These are phyloP conservation scores for Didymella keratinophila DNA, from an alignment of 2,329 filamentous ascomycete genomes.

Conservation along the genomic window DNA sequence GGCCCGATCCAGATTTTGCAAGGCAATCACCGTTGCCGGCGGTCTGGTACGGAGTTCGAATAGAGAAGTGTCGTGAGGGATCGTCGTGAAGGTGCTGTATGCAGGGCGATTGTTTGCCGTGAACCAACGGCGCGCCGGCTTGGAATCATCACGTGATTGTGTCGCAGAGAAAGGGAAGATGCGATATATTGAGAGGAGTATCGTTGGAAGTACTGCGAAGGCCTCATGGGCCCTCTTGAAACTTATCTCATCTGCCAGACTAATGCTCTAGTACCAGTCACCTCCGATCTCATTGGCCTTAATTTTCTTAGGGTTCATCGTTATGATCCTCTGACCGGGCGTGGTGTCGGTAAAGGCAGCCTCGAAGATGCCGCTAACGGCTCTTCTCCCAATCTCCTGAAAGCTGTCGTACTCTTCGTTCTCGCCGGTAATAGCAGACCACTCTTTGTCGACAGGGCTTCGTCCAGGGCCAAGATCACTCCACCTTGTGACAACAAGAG, in stretches of 20 bases:
- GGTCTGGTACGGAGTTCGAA: not conserved
- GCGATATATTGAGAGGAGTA: not conserved
- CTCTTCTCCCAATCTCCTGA: conserved; percentile 59
- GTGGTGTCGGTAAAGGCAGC: conserved; percentile 62
- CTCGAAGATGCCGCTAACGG: conserved; percentile 68
- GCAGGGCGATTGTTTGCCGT: not conserved
- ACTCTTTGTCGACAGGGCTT: conserved; percentile 60
- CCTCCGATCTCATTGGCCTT: conserved; percentile 63
- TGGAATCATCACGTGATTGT: too few species aligned
- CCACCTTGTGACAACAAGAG: conserved; percentile 68
- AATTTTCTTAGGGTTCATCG: conserved; percentile 64
- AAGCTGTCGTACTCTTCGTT: conserved; percentile 63
- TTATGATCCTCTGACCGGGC: conserved; percentile 65
- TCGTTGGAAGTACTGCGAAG: not conserved
- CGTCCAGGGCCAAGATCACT: conserved; percentile 64
- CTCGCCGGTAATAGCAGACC: conserved; percentile 58
- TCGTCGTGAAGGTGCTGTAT: not conserved
- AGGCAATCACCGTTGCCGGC: not conserved
- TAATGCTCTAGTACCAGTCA: conserved; percentile 62
- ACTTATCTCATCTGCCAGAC: not conserved
- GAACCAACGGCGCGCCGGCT: too few species aligned
- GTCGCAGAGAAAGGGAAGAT: not conserved
- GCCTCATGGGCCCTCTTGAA: not conserved
- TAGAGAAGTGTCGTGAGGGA: not conserved
- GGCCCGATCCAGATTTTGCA: conserved; percentile 17